Evolutionary conservation across 2,329 filamentous ascomycete genomes (phyloP), one percentile per base, ranked within the genome.

Genomic region (Fusarium pseudonygamai): DNA sequence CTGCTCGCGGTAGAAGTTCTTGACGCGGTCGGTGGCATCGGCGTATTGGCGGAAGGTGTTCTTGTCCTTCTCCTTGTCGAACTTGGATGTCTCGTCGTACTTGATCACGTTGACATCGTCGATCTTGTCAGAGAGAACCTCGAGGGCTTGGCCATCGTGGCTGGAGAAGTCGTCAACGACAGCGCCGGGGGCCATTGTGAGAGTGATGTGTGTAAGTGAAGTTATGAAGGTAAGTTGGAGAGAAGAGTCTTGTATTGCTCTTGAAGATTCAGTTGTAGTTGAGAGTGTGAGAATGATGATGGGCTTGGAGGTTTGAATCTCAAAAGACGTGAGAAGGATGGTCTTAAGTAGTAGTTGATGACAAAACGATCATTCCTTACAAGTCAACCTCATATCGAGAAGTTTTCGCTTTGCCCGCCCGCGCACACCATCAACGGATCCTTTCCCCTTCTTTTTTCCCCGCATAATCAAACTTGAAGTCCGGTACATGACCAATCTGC

Each of bases 11-110:
- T 97, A 97, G 84, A 97, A 97, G 85, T 88, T 89, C 86, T 95
- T 95, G 81, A 97, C 94, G 57, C 93, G 89, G 83, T 94, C 92
- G 84, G 92, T 94, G 46, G 94, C 93, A 22, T 91, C 91, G 77
- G 94, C 91, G 83, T 96, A 97, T 80, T 96, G 92, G 39, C 95
- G 89, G 84, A 96, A 96, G 74, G 91, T 86, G 28, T 90, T 88
- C 86, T 95, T 95, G 86, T 96, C 92, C 82, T 96, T 96, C 52
- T 89, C 84, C 52, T 88, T 83, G 81, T 95, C 93, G 80, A 95
- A 94, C 74, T 91, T 85, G 67, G 92, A 92, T 68, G 86, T 73
- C 12, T 78, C 73, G 76, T 85, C 83, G 78, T 83, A 85, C 77
- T 87, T 88, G 73, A 88, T 81, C 55, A 84, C 81, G 79, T 90